Evolutionary conservation across 371 early-diverging fungal species (phyloP).

Genomic region (Saksenaea vasiformis): DNA sequence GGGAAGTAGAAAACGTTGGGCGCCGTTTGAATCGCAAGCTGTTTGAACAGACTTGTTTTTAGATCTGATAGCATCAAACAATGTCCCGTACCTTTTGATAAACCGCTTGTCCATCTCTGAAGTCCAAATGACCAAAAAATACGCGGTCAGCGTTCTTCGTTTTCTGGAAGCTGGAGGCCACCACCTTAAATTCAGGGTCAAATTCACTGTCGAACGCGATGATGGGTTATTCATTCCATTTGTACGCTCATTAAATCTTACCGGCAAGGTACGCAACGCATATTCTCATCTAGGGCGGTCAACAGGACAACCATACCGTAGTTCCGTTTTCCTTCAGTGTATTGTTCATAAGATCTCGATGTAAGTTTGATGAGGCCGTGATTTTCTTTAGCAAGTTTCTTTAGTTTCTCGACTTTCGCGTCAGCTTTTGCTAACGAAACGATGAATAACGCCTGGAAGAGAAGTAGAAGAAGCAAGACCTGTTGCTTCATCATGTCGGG

Average conservation of each 20-base stretch:
- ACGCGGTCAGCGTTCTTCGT: conserved; percentile 50
- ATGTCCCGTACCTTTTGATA: conserved; percentile 64
- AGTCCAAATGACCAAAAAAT: conserved; percentile 78
- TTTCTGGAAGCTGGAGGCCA: conserved; percentile 61
- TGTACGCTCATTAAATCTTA: conserved; percentile 27
- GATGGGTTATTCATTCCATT: background rate
- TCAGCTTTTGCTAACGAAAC: conserved; percentile 25
- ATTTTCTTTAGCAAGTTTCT: conserved; percentile 42
- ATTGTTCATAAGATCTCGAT: conserved; percentile 59
- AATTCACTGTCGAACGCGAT: conserved; percentile 61
- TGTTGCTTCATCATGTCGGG: conserved; percentile 12
- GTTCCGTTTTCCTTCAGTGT: conserved; percentile 74
- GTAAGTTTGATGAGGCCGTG: conserved; percentile 63
- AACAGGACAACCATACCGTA: conserved; percentile 76
- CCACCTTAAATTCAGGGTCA: conserved; percentile 69
- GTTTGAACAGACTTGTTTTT: background rate
- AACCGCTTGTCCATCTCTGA: conserved; percentile 68
- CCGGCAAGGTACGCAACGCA: conserved; percentile 79
- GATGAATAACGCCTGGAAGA: conserved; percentile 1
- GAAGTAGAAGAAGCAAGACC: conserved; percentile 15
- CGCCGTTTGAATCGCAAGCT: conserved; percentile 65
- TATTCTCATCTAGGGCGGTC: conserved; percentile 71
- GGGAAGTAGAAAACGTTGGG: conserved; percentile 78
- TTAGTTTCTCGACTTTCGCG: conserved; percentile 36
- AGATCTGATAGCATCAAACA: background rate